Percentiles rank a stretch among this genome's conserved stretches.
phyloP scores from a whole-genome alignment of 75 land plant genomes.

The Gnetum montanum region DNA sequence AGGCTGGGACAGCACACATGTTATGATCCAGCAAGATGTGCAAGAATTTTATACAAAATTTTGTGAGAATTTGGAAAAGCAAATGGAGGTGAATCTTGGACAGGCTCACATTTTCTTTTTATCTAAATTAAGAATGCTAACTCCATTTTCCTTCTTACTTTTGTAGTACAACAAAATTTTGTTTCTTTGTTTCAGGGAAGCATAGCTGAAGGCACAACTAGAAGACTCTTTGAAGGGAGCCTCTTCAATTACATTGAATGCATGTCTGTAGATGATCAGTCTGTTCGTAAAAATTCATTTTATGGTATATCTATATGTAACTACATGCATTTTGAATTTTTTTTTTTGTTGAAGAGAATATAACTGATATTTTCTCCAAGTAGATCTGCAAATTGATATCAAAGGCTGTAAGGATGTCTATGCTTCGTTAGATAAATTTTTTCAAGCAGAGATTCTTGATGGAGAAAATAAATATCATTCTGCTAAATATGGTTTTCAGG shows the following conservation, averaged over 20 bases:
- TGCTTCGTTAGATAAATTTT: constrained; percentile 71
- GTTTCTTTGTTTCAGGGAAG: constrained; percentile 31
- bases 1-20: neutral
- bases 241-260: constrained; percentile 63
- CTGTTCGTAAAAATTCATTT: constrained; percentile 50
- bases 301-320: constrained; percentile 29
- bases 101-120: neutral
- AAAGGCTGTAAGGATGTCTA: constrained; percentile 64
- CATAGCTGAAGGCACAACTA: constrained; percentile 50
- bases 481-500: constrained; percentile 59
- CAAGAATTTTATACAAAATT: constrained; percentile 59
- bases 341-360: neutral
- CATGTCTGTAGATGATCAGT: constrained; percentile 58
- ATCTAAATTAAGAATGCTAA: neutral
- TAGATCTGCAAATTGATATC: constrained; percentile 69
- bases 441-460: constrained; percentile 55
- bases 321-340: neutral
- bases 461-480: constrained; percentile 72
- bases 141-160: neutral
- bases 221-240: constrained; percentile 58
- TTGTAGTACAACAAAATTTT: neutral
- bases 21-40: constrained; percentile 27
- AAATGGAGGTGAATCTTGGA: constrained; percentile 41
- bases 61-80: constrained; percentile 42
- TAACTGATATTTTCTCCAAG: constrained; percentile 3